These are phyloP conservation scores for Polygonum maritimum DNA, from an alignment of 148 eudicot genomes.

Conservation along the genomic window DNA sequence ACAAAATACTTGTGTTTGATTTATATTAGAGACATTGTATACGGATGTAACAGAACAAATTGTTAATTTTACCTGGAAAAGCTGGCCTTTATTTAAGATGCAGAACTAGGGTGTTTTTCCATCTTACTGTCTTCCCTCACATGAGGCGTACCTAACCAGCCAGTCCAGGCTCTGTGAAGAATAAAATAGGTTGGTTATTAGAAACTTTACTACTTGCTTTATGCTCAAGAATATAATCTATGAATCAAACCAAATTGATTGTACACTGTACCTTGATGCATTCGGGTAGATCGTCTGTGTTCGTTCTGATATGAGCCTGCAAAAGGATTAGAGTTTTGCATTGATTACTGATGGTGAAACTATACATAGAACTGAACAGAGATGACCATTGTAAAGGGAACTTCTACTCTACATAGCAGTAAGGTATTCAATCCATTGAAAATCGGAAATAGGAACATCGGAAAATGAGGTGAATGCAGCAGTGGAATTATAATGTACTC, in stretches of 20 bases:
- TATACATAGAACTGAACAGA: neutral
- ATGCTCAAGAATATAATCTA: neutral
- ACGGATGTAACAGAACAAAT: neutral
- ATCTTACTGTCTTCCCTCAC: neutral
- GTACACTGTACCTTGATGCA: slow-evolving; percentile 5
- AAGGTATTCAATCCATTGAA: neutral
- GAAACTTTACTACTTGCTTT: neutral
- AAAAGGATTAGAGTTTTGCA: slow-evolving; percentile 1
- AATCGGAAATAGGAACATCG: neutral
- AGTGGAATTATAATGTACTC: neutral
- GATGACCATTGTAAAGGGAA: neutral
- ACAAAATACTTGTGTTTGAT: neutral
- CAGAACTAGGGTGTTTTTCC: neutral
- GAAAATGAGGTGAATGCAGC: neutral
- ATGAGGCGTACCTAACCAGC: slow-evolving; percentile 1
- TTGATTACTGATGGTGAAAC: neutral
- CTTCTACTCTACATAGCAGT: neutral
- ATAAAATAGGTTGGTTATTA: neutral
- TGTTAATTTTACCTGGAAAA: slow-evolving; percentile 1
- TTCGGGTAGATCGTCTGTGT: slow-evolving; percentile 1
- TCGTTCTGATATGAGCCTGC: slow-evolving; percentile 11
- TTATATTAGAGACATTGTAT: neutral
- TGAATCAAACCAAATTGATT: no score
- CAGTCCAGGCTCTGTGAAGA: slow-evolving; percentile 9
- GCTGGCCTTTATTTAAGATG: neutral